Evolutionary conservation across 2,329 filamentous ascomycete genomes (phyloP).

Genomic region (Sphaerostilbella broomeana): DNA sequence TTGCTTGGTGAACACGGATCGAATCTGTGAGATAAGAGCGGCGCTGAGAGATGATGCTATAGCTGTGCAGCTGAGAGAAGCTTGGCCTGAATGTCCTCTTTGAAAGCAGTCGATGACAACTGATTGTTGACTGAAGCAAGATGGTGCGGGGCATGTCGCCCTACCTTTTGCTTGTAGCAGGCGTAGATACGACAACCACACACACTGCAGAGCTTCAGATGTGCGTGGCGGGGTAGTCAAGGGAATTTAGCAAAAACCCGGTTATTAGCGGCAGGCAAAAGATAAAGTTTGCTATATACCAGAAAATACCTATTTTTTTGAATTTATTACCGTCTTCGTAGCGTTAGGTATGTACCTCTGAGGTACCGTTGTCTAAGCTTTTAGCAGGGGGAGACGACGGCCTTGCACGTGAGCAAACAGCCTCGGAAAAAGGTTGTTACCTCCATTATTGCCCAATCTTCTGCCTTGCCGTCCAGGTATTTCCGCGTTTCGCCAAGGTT

Average conservation of each 20-base stretch:
- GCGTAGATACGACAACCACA: slow-evolving; percentile 6
- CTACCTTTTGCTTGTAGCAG: slow-evolving; percentile 20
- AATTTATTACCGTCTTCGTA: neutral
- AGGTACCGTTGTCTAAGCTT: no score
- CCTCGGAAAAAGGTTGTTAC: neutral
- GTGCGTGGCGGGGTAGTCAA: slow-evolving; percentile 9
- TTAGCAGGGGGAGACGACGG: no score
- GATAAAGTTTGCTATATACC: no score
- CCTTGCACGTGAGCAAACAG: slow-evolving; percentile 2
- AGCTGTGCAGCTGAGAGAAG: slow-evolving; percentile 15
- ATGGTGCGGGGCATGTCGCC: slow-evolving; percentile 42
- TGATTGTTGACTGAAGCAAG: slow-evolving; percentile 27
- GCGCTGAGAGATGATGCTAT: slow-evolving; percentile 5
- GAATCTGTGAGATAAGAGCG: slow-evolving; percentile 48
- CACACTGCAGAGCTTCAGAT: slow-evolving; percentile 10
- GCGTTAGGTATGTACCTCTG: no score
- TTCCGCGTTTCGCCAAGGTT: slow-evolving; percentile 2
- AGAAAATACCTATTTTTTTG: no score
- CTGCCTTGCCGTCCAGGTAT: no score
- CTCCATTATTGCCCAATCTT: neutral
- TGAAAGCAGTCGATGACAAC: slow-evolving; percentile 18
- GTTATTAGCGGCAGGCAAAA: slow-evolving; percentile 27
- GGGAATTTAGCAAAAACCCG: slow-evolving; percentile 15
- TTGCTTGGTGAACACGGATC: slow-evolving; percentile 52
- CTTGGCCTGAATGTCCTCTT: slow-evolving; percentile 16